Evolutionary conservation across 805 yeast genomes (phyloP).

Genomic region (Teunomyces cretensis): DNA sequence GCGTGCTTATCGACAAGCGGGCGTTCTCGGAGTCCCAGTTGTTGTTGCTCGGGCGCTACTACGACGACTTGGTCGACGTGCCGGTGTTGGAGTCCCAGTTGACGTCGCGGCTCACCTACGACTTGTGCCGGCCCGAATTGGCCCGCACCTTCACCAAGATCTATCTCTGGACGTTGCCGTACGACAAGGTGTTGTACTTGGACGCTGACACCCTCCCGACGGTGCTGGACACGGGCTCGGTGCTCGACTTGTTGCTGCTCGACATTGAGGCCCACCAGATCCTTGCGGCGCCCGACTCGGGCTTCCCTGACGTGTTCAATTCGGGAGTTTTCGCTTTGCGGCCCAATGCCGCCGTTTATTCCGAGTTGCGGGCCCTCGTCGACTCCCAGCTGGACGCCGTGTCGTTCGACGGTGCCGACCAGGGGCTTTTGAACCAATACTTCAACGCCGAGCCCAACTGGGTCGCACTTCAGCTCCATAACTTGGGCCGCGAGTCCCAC

Average conservation of each 20-base stretch:
- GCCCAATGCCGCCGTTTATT: conserved; percentile 49
- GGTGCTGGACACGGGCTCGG: conserved; percentile 15
- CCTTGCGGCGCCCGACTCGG: conserved; percentile 74
- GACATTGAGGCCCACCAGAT: conserved; percentile 25
- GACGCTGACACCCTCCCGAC: conserved; percentile 65
- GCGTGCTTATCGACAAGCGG: conserved; percentile 32
- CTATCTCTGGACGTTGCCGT: conserved; percentile 51
- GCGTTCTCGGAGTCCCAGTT: conserved; percentile 27
- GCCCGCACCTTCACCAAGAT: conserved; percentile 56
- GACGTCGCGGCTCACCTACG: conserved; percentile 23
- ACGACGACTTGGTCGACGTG: conserved; percentile 32
- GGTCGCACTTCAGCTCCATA: conserved; percentile 21
- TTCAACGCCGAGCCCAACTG: conserved; percentile 50
- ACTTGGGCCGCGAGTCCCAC: conserved; percentile 15
- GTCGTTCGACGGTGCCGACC: conserved; percentile 88
- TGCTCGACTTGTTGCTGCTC: conserved; percentile 31
- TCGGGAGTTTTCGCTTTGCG: conserved; percentile 68
- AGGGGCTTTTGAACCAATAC: conserved; percentile 80
- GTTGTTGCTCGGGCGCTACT: conserved; percentile 21
- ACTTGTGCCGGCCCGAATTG: conserved; percentile 53
- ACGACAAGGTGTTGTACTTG: conserved; percentile 53
- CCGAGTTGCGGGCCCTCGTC: conserved; percentile 35
- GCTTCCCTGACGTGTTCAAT: conserved; percentile 90
- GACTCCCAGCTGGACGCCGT: conserved; percentile 14
- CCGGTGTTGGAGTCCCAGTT: conserved; percentile 24